A percentile compares a stretch with the other conserved stretches of the same genome.
phyloP scores from a whole-genome alignment of 805 yeast genomes.

The Kodamaea kakaduensis region DNA sequence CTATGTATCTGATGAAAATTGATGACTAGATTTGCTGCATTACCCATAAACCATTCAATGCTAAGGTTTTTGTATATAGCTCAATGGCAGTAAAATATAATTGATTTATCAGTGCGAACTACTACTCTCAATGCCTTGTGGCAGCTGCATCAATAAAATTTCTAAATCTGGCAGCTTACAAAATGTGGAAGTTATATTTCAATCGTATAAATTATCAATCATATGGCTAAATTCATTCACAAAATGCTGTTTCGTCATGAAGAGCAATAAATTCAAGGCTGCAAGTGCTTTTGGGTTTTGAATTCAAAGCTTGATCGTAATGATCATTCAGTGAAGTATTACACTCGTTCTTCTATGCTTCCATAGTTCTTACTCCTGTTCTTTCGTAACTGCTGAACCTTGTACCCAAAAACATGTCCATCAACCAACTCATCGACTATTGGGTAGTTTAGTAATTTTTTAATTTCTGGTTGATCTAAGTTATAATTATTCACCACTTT shows the following conservation, averaged over 20 bases:
- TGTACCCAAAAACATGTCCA: conserved; percentile 40
- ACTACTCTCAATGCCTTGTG: too few relatives aligned
- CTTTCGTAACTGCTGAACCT: conserved; percentile 35
- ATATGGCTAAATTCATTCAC: conserved; percentile 9
- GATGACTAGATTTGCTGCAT: conserved; percentile 34
- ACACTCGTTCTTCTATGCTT: conserved; percentile 26
- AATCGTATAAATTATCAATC: not conserved
- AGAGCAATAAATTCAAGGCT: too few relatives aligned
- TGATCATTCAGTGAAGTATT: too few relatives aligned
- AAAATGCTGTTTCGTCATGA: too few relatives aligned
- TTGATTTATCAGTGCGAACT: too few relatives aligned
- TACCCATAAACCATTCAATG: too few relatives aligned
- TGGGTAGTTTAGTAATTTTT: conserved; percentile 37
- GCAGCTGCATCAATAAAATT: conserved; percentile 4
- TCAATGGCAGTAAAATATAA: too few relatives aligned
- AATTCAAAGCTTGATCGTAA: too few relatives aligned
- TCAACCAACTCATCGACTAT: conserved; percentile 39
- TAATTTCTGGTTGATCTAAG: conserved; percentile 32
- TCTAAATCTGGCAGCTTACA: conserved; percentile 3
- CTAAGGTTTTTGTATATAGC: not conserved
- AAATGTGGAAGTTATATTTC: conserved; percentile 2
- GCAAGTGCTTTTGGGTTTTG: too few relatives aligned
- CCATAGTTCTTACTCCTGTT: conserved; percentile 24
- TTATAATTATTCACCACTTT: conserved; percentile 29
- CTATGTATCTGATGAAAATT: conserved; percentile 38